Conservation (phyloP, 192 early-diverging fungal genomes). For the Backusella macrospora region DNA sequence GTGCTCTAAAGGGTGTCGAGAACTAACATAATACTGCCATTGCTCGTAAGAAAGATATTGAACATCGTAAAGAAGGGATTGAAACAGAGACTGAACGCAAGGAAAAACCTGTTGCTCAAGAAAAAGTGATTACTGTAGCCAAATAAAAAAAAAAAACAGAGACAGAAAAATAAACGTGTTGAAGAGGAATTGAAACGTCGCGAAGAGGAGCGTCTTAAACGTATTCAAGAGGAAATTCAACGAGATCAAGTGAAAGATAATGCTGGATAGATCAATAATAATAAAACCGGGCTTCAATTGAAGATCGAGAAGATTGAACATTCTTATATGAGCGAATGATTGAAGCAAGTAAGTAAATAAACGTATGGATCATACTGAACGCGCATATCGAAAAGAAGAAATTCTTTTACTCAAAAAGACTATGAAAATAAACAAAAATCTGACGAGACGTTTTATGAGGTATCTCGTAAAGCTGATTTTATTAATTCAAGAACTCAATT, state of each 20-base stretch:
- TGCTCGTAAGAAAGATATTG: conserved; percentile 86
- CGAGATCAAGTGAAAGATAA: conserved; percentile 81
- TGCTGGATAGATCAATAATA: conserved; percentile 55
- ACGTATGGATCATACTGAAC: conserved; percentile 87
- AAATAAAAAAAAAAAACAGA: conserved; percentile 88
- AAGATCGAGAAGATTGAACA: conserved; percentile 71
- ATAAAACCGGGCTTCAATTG: conserved; percentile 33
- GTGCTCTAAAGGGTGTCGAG: conserved; percentile 72
- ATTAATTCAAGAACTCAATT: conserved; percentile 68
- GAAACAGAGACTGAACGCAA: conserved; percentile 72
- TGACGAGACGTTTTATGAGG: conserved; percentile 79
- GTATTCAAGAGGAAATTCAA: conserved; percentile 79
- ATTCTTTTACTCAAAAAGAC: conserved; percentile 85
- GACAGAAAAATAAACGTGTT: conserved; percentile 73
- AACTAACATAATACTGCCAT: conserved; percentile 82
- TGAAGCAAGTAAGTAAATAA: conserved; percentile 74
- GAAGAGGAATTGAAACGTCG: conserved; percentile 84
- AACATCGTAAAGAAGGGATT: conserved; percentile 76
- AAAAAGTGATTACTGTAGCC: conserved; percentile 66
- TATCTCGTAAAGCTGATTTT: conserved; percentile 66
- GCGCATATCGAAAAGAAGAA: conserved; percentile 90
- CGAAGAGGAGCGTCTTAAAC: conserved; percentile 77
- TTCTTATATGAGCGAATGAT: conserved; percentile 76
- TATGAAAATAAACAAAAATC: conserved; percentile 85
- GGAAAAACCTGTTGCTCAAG: conserved; percentile 83